Evolutionary conservation across 768 basidiomycete species (phyloP).

Genomic region (Lentinula sp.): DNA sequence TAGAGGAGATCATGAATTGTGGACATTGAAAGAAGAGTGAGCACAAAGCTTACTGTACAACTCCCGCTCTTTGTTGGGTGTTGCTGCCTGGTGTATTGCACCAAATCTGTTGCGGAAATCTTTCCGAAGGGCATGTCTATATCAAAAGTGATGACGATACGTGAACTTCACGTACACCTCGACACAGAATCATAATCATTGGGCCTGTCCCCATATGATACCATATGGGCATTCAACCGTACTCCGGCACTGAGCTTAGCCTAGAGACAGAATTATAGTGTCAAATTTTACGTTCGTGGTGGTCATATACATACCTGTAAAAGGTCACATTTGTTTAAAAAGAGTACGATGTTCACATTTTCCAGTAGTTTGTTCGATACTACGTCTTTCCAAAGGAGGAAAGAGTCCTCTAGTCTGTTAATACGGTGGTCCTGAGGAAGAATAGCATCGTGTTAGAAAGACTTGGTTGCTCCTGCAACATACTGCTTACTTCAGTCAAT

Average conservation of each 20-base stretch:
- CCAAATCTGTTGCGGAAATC: conserved; percentile 74
- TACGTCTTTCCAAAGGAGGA: conserved; percentile 68
- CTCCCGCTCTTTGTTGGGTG: conserved; percentile 69
- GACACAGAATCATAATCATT: conserved; percentile 77
- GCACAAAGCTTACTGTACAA: conserved; percentile 50
- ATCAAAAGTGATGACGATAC: conserved; percentile 3
- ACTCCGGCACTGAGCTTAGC: conserved; percentile 76
- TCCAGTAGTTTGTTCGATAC: conserved; percentile 69
- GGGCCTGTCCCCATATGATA: conserved; percentile 64
- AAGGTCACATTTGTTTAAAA: conserved; percentile 78
- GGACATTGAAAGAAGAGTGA: neutral
- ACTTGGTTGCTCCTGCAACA: conserved; percentile 7
- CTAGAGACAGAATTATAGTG: conserved; percentile 23
- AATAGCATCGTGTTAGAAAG: neutral
- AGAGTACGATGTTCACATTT: conserved; percentile 74
- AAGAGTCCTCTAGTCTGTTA: conserved; percentile 77
- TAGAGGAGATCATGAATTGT: conserved; percentile 19
- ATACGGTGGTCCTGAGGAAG: conserved; percentile 56
- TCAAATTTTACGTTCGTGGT: no score
- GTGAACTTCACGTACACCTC: conserved; percentile 47
- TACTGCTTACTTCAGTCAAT: conserved; percentile 56
- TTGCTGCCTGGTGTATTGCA: conserved; percentile 57
- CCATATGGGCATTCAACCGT: conserved; percentile 61
- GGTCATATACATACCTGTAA: conserved; percentile 41
- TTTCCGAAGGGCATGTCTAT: conserved; percentile 20